Evolutionary conservation across 345 rosid species (phyloP), one percentile per base, ranked within the genome.

Genomic region (Arabidopsis arenosa): DNA sequence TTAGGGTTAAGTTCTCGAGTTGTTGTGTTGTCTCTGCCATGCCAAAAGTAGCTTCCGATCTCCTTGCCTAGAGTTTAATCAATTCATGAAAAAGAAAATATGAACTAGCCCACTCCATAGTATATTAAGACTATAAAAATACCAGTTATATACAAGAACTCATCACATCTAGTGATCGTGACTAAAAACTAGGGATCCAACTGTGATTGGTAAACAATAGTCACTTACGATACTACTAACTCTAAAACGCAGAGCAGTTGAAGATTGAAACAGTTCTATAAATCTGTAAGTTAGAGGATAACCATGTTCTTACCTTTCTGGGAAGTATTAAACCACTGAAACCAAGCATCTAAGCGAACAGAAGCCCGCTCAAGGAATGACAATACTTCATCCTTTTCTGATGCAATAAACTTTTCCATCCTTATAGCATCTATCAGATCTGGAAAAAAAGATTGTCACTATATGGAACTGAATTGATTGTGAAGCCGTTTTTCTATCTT

Each of bases 341-440:
- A 92, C 97, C 99, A 92, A 63, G 91, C 94, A 75, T 95, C 97
- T 74, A 95, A 89, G 18, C 97, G 97, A 70, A 84, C 83, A 85
- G 81, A 84, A 64, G 97, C 97, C 75, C 79, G 83, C 58, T 78
- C 83, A 26, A 95, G 83, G 83, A 95, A 95, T 71, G 91, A 76
- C 73, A 85, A 78, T 67, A 95, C 87, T 77, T 87, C 89, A 65
- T 73, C 74, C 66, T 80, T 88, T 80, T 95, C 96, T 60, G 83
- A 75, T 61, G 75, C 84, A 11, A 74, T 76, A 60, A 92, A 92
- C 86, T 82, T 85, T 75, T 83, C 82, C 47, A 69, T 83, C 83
- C 81, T 85, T 39, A 92, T 43, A 68, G 87, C 94, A 80, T 82
- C 65, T 51, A 92, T 80, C 14, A 95, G 81, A 89, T 90, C 99